Evolutionary conservation across 2,329 filamentous ascomycete species (phyloP), one percentile per base, ranked within the genome.

Genomic region (Alternaria alternata): DNA sequence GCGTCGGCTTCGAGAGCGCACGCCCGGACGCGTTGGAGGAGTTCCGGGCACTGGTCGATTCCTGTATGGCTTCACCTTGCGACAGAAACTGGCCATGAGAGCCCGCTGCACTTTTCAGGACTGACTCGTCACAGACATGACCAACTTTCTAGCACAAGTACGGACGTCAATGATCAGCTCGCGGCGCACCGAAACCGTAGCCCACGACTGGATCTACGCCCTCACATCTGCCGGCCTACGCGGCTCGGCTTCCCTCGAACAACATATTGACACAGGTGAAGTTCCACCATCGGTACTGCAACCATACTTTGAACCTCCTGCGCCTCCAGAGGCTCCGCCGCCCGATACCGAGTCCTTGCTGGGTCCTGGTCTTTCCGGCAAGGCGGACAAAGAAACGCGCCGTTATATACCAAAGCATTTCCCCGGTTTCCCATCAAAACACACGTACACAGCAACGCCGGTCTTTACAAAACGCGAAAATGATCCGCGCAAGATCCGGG

Each of bases 361-460:
- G 3, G 84, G 84, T 14, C 79, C 83, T 3, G 80, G 83, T 24
- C 74, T 88, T 14, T 84, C 82, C 24, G 81, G 80, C 43, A 79
- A 79, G 48, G 75, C 77, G 44, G 80, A 84, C 55, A 80, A 81
- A 44, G 79, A 80, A 46, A 81, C 79, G 49, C 81, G 80, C 66
- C 71, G 78, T 18, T 88, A 87, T 71, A 86, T 89, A 58, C 87
- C 87, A 1, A 78, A 79, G 51, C 85, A 89, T 61, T 87, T 90
- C 60, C 88, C 88, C 2, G 77, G 82, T 22, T 85, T 89, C 41
- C 88, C 88, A 7, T 87, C 87, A 51, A 85, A 83, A 70, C 88
- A 90, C 73, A 88, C 88, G 1, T 91, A 87, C 78, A 84, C 84
- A 65, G 77, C 84, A 26, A 89, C 88, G 1, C 80, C 86, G 0